Evolutionary conservation across 176 grass and related monocot genomes (phyloP).

Genomic region (Ananas comosus): DNA sequence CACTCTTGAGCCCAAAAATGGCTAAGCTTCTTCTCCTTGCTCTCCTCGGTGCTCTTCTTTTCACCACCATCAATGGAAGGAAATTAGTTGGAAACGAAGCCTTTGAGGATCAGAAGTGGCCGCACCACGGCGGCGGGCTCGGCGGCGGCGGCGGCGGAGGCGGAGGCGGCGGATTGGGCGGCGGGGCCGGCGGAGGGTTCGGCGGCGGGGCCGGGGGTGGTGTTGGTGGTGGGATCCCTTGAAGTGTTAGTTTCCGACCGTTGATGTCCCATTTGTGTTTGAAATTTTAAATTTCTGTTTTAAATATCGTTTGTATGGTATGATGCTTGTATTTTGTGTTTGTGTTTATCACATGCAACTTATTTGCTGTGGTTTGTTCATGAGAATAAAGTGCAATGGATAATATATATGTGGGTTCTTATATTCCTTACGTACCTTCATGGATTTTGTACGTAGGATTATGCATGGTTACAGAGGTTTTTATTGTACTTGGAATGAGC

Average conservation of each 20-base stretch:
- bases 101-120: background rate
- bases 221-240: background rate
- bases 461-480: no score
- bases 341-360: no score
- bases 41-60: background rate
- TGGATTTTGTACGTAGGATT: no score
- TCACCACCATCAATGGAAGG: background rate
- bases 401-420: no score
- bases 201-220: background rate
- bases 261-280: background rate
- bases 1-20: background rate
- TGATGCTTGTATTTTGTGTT: no score
- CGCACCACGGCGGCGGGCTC: background rate
- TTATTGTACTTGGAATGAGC: no score
- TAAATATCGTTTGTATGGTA: no score
- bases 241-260: background rate
- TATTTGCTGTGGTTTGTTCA: no score
- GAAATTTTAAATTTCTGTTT: background rate
- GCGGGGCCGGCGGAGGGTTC: background rate
- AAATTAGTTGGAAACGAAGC: background rate
- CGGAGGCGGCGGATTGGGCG: background rate
- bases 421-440: no score
- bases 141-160: background rate
- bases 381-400: no score
- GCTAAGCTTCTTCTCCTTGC: background rate